Base-by-base conservation (phyloP, 305 asterid species). In the Fraxinus nigra region DNA sequence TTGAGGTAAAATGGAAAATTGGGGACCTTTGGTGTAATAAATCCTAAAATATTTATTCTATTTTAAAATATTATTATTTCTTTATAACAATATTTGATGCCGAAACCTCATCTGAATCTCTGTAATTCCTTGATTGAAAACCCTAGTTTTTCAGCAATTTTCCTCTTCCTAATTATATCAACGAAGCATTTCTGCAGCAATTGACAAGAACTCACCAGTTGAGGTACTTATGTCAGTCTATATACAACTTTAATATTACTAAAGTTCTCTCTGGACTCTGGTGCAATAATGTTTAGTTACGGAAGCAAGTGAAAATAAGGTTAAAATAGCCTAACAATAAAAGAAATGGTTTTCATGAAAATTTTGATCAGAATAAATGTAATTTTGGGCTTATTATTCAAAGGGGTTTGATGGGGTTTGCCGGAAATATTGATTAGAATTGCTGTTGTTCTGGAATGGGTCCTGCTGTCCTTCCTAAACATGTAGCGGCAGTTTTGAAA, bases 401-500 rank as follows among this genome's bases (percentile, higher is more conserved):
- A 43, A 75, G n/a, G 43, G 78, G 43, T 32, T 33, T 70, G 75
- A 72, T 38, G 37, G 79, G 67, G 3, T 30, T 72, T 32, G 40
- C 22, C 43, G 33, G 84, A 69, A 56, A 75, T 70, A 33, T 33
- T 51, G 69, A 38, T 69, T 72, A 70, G 61, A 30, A 14, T 80
- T 51, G 5, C 35, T 63, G 16, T 69, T 18, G 37, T 73, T 81
- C 76, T 72, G 87, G 83, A 78, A 90, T 90, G 89, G 87, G 80
- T 85, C 75, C 63, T 76, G 80, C 83, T 80, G 87, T 96, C 73
- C 97, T 94, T 30, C 92, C 98, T 48, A 93, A 93, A 81, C 99
- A 96, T 89, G 98, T 94, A 79, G 92, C 94, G 35, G 93, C 96
- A 13, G 97, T 96, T 7, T 85, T 96, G 77, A 89, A 89, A 82